A percentile compares a stretch with the other conserved stretches of the same genome.
These are phyloP conservation scores for Saturnispora serradocipensis DNA, from an alignment of 805 yeast genomes.

Conservation along the genomic window DNA sequence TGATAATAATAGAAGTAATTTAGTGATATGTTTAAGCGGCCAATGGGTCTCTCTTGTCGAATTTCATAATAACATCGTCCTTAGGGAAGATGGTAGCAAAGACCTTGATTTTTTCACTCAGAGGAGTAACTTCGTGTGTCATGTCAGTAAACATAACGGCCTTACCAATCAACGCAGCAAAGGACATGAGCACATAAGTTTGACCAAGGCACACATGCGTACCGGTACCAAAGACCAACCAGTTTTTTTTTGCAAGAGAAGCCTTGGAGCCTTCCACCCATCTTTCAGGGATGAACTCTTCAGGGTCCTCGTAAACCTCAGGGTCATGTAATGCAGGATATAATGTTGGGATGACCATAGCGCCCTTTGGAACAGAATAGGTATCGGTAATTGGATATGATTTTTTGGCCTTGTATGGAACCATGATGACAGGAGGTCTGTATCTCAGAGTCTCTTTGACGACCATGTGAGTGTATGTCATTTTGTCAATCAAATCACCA, in stretches of 20 bases:
- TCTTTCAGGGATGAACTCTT: constrained; percentile 90
- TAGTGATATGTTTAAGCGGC: constrained; percentile 2
- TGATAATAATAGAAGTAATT: not conserved
- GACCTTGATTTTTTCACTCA: constrained; percentile 87
- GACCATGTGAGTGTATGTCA: constrained; percentile 84
- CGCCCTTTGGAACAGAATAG: constrained; percentile 92
- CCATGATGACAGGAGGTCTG: constrained; percentile 98
- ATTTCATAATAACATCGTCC: constrained; percentile 81
- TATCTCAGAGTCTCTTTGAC: constrained; percentile 88
- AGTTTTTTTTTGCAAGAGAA: constrained; percentile 70
- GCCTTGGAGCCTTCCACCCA: constrained; percentile 79
- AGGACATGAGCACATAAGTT: constrained; percentile 83
- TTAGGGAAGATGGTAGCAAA: constrained; percentile 98
- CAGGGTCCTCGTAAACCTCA: constrained; percentile 92
- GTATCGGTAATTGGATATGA: constrained; percentile 72
- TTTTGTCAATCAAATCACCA: constrained; percentile 69
- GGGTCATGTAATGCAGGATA: constrained; percentile 97
- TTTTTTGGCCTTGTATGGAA: constrained; percentile 89
- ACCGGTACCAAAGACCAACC: constrained; percentile 97
- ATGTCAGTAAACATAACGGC: constrained; percentile 75
- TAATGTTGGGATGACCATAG: constrained; percentile 92
- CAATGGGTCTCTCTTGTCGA: constrained; percentile 54
- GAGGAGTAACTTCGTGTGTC: constrained; percentile 71
- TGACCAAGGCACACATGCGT: constrained; percentile 96
- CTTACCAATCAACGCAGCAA: constrained; percentile 87